Evolutionary conservation across 2,329 filamentous ascomycete genomes (phyloP).

Genomic region (Neopestalotiopsis rosae): DNA sequence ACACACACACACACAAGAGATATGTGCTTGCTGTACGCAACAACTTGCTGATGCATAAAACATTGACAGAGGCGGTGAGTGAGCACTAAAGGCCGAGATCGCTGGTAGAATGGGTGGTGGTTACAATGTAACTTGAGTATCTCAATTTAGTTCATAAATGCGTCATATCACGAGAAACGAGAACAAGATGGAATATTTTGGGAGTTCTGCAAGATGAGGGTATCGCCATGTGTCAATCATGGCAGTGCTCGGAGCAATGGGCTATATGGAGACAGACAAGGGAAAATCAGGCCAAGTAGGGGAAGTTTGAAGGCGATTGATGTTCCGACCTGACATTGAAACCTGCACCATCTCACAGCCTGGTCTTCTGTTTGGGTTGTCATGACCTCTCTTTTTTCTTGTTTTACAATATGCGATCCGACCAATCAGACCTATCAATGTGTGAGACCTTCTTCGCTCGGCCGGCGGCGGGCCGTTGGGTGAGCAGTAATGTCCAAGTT

Average conservation of each 20-base stretch:
- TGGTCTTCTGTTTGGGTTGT: neutral
- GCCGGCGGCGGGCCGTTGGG: neutral
- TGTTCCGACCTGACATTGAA: neutral
- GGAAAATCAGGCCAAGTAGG: neutral
- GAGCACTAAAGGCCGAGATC: slow-evolving; percentile 2
- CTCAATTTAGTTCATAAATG: neutral
- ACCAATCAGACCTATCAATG: neutral
- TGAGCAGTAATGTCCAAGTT: neutral
- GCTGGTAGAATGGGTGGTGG: neutral
- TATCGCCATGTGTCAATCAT: neutral
- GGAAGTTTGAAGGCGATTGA: neutral
- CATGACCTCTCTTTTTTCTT: neutral
- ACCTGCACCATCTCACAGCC: neutral
- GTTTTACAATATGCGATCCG: neutral
- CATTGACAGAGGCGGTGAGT: neutral
- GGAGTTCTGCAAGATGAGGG: neutral
- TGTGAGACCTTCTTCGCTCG: too few relatives aligned
- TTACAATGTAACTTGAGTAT: neutral
- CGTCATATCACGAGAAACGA: neutral
- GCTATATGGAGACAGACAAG: neutral
- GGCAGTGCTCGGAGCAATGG: neutral
- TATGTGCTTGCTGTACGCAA: neutral
- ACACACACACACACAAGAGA: neutral
- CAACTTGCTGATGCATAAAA: neutral
- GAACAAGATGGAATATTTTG: neutral